phyloP scores from a whole-genome alignment of 441 rosid species.

The Melastoma candidum region DNA sequence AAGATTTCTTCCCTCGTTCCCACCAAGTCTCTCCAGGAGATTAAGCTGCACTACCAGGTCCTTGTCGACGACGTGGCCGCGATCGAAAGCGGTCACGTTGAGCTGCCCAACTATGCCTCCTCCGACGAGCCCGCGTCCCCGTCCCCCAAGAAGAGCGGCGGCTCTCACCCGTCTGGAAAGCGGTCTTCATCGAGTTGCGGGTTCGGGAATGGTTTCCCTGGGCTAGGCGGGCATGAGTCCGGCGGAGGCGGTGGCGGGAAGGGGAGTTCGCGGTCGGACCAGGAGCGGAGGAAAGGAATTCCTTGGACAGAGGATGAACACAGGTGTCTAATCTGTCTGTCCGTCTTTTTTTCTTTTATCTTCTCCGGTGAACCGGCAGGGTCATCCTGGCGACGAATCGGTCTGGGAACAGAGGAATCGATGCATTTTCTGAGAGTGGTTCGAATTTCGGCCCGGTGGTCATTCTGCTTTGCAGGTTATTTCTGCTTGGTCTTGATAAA shows the following conservation, averaged over 20 bases:
- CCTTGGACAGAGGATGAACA: conserved; percentile 79
- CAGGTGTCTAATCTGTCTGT: conserved; percentile 21
- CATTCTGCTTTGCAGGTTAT: conserved; percentile 29
- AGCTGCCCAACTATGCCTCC: conserved; percentile 41
- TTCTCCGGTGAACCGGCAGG: too few relatives aligned
- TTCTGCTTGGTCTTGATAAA: conserved; percentile 56
- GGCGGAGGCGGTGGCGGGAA: conserved; percentile 29
- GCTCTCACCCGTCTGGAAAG: conserved; percentile 31
- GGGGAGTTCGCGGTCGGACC: conserved; percentile 45
- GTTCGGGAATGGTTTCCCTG: conserved; percentile 35
- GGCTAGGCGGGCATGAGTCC: conserved; percentile 30
- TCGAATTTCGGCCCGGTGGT: too few relatives aligned
- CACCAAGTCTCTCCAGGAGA: conserved; percentile 34
- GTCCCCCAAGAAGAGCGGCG: conserved; percentile 17
- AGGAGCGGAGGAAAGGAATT: conserved; percentile 55
- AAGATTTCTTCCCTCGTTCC: conserved; percentile 63
- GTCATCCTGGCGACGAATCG: too few relatives aligned
- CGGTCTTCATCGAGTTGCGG: conserved; percentile 27
- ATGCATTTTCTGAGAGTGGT: background rate
- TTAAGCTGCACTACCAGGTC: conserved; percentile 50
- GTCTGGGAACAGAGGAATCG: background rate
- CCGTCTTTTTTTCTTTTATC: background rate
- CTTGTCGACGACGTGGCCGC: conserved; percentile 60
- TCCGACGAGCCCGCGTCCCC: conserved; percentile 37
- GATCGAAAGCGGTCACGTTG: conserved; percentile 58